Evolutionary conservation across 495 filamentous ascomycete species (phyloP).

Genomic region (Copromyces sp.): DNA sequence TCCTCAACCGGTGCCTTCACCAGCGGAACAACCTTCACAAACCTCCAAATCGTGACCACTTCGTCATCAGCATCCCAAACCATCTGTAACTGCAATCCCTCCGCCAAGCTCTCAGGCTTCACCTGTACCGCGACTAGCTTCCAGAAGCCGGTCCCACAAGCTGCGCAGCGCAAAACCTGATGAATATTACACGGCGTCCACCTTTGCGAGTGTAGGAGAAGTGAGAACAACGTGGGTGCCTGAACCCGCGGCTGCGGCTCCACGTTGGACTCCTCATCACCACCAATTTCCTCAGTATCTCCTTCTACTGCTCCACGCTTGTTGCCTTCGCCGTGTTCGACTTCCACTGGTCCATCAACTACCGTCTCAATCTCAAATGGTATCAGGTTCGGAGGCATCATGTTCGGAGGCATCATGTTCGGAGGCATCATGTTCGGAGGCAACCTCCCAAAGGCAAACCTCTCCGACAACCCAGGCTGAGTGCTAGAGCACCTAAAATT

Average conservation of each 20-base stretch:
- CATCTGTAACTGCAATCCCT: background rate
- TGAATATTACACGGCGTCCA: background rate
- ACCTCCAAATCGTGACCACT: background rate
- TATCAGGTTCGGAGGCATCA: too few species aligned
- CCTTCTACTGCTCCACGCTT: background rate
- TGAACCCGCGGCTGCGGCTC: background rate
- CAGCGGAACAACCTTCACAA: background rate
- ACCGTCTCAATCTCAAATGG: too few species aligned
- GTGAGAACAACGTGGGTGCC: background rate
- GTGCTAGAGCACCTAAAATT: background rate
- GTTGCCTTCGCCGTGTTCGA: background rate
- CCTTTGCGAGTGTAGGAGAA: background rate
- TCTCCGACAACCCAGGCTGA: background rate
- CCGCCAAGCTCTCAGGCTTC: background rate
- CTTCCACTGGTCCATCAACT: background rate
- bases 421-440: too few species aligned
- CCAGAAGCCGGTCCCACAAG: background rate
- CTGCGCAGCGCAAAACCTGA: background rate
- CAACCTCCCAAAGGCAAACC: background rate
- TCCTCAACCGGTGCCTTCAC: background rate
- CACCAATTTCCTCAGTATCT: background rate
- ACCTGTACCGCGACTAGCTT: background rate
- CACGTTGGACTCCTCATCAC: background rate
- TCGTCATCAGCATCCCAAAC: background rate
- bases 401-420: too few species aligned